These are phyloP conservation scores for Oryza glumipatula DNA, from an alignment of 176 grass and related monocot genomes.

Conservation along the genomic window DNA sequence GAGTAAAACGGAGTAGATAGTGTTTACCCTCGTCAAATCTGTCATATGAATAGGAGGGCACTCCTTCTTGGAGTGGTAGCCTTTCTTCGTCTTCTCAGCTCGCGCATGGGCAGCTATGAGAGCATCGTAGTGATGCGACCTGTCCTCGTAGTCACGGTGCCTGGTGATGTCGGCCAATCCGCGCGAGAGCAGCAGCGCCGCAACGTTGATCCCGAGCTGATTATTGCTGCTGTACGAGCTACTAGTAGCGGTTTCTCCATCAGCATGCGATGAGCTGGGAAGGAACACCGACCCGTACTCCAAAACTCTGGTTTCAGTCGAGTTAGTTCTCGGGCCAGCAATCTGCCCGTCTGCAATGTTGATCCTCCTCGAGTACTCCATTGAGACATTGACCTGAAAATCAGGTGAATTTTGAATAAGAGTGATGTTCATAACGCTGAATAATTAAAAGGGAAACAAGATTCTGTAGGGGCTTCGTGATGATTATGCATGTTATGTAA, in stretches of 20 bases:
- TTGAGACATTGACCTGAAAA: slow-evolving; percentile 80
- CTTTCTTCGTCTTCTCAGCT: slow-evolving; percentile 87
- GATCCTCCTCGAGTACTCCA: slow-evolving; percentile 96
- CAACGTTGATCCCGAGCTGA: slow-evolving; percentile 67
- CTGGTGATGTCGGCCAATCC: slow-evolving; percentile 73
- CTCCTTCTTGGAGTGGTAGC: slow-evolving; percentile 70
- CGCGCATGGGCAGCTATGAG: slow-evolving; percentile 82
- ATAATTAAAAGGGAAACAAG: slow-evolving; percentile 30
- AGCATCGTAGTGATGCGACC: slow-evolving; percentile 90
- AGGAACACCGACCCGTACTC: slow-evolving; percentile 93
- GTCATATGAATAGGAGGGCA: slow-evolving; percentile 85
- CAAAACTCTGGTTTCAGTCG: slow-evolving; percentile 68
- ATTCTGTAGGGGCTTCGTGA: slow-evolving; percentile 54
- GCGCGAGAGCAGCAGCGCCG: slow-evolving; percentile 76
- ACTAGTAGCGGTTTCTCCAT: slow-evolving; percentile 48
- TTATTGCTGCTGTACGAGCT: slow-evolving; percentile 16
- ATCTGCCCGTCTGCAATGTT: slow-evolving; percentile 57
- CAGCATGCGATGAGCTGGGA: slow-evolving; percentile 48
- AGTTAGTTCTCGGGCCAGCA: slow-evolving; percentile 35
- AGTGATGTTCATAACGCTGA: background rate
- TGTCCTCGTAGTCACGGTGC: slow-evolving; percentile 93
- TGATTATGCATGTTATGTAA: slow-evolving; percentile 52
- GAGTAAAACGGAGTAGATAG: too few species aligned
- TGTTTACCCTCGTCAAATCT: slow-evolving; percentile 68
- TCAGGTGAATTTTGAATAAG: slow-evolving; percentile 17